phyloP scores from a whole-genome alignment of 2,329 filamentous ascomycete species.

The Penicillium janthinellum region DNA sequence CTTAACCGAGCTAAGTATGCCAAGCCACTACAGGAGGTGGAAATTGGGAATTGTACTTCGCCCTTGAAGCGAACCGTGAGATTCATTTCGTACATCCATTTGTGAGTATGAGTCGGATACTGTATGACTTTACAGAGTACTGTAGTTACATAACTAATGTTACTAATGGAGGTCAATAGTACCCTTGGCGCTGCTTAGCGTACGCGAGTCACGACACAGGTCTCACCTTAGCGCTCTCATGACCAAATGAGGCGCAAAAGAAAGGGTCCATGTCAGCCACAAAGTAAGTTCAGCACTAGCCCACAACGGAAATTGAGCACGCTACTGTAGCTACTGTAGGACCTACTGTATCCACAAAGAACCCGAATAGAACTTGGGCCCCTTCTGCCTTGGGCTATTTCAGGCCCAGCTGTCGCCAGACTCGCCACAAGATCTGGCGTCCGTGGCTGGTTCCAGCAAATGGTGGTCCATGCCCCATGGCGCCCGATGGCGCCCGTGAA shows the following conservation, averaged over 20 bases:
- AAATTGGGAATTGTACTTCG: too few relatives aligned
- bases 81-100: too few relatives aligned
- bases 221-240: not conserved
- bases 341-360: not conserved
- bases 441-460: not conserved
- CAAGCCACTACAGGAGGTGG: not conserved
- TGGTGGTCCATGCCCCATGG: not conserved
- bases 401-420: not conserved
- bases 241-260: not conserved
- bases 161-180: not conserved
- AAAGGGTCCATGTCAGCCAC: not conserved
- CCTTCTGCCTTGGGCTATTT: not conserved
- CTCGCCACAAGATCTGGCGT: not conserved
- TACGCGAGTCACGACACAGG: not conserved
- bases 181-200: not conserved
- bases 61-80: too few relatives aligned
- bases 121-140: not conserved
- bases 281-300: not conserved
- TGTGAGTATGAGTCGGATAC: too few relatives aligned
- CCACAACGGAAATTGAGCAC: not conserved
- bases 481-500: not conserved
- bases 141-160: too few relatives aligned
- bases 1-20: not conserved
- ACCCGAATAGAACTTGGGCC: not conserved
- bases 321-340: not conserved